Evolutionary conservation across 2,329 filamentous ascomycete species (phyloP).

Genomic region (Incumbomyces lentus): DNA sequence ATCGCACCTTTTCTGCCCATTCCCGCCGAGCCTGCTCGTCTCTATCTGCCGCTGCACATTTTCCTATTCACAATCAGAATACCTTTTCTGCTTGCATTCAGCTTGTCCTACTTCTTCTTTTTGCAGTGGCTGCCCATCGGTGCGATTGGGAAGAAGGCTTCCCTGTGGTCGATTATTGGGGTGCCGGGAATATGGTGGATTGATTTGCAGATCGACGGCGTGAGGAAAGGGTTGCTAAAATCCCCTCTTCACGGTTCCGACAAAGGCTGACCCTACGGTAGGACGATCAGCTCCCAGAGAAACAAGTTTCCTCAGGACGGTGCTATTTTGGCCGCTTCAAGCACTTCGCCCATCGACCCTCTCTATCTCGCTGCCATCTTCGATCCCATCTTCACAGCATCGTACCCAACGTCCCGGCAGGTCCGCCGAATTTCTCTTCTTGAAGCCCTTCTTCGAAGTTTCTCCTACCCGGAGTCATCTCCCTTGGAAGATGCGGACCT

Average conservation of each 20-base stretch:
- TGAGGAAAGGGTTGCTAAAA: conserved; percentile 64
- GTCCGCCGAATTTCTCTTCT: conserved; percentile 70
- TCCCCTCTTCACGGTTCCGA: not conserved
- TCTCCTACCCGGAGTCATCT: conserved; percentile 47
- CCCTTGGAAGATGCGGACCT: conserved; percentile 40
- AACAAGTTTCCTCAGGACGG: conserved; percentile 67
- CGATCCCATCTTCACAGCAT: conserved; percentile 84
- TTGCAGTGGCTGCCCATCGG: conserved; percentile 72
- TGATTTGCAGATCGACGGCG: conserved; percentile 93
- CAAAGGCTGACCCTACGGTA: conserved; percentile 22
- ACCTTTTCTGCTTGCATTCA: conserved; percentile 61
- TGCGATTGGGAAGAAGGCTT: conserved; percentile 62
- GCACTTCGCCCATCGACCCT: conserved; percentile 85
- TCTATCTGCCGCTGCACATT: conserved; percentile 55
- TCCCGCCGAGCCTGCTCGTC: conserved; percentile 51
- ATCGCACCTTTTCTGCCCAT: conserved; percentile 92
- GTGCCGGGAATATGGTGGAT: conserved; percentile 97
- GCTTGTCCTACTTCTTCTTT: conserved; percentile 63
- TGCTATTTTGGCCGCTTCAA: conserved; percentile 78
- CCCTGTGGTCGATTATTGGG: conserved; percentile 76
- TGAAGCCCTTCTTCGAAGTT: conserved; percentile 62
- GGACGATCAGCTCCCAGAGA: conserved; percentile 59
- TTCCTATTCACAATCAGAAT: conserved; percentile 73
- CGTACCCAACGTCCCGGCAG: conserved; percentile 62
- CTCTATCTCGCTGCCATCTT: conserved; percentile 93